Evolutionary conservation across 495 filamentous ascomycete species (phyloP), one percentile per base, ranked within the genome.

Genomic region (Astrothelium macrocarpum): DNA sequence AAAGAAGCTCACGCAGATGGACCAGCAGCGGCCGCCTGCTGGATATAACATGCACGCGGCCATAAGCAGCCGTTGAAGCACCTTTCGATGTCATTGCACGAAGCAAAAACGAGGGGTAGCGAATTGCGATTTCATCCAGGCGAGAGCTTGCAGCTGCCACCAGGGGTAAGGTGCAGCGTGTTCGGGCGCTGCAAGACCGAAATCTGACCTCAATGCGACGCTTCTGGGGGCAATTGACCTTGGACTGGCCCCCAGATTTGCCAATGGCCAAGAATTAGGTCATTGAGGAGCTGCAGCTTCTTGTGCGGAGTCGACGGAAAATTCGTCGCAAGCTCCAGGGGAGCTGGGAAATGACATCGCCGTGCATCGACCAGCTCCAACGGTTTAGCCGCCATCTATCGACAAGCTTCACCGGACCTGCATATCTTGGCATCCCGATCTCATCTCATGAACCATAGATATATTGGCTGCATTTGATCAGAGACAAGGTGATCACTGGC

Each of bases 301-400:
- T 49, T 5, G 43, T 49, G 49, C 49, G 49, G 49, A 56, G 49
- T 56, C 12, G 49, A 56, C 49, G 49, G 49, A 56, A 56, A 56
- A 56, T 56, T 56, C 49, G 25, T 3, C 9, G 25, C 12, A 23
- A 18, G 45, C 5, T 5, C n/a, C 5, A 5, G n/a, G 45, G 11
- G 45, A 49, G 45, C 5, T 18, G 49, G 49, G 49, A 56, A 56
- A 56, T 56, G 49, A 56, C 49, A 56, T 56, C 49, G 49, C 5
- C 16, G 49, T 56, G 49, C 49, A 56, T 56, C 20, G 49, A 56
- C 20, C 25, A 29, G 45, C 45, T 18, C 29, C 7, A 26, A 56
- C 5, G 12, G 12, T 49, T 56, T 56, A 56, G 49, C 49, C 49
- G 49, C 49, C 49, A 29, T 28, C 11, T 9, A 2, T 0, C 9